Conservation (phyloP, 257 asterid species). For the Scutellaria galericulata region DNA sequence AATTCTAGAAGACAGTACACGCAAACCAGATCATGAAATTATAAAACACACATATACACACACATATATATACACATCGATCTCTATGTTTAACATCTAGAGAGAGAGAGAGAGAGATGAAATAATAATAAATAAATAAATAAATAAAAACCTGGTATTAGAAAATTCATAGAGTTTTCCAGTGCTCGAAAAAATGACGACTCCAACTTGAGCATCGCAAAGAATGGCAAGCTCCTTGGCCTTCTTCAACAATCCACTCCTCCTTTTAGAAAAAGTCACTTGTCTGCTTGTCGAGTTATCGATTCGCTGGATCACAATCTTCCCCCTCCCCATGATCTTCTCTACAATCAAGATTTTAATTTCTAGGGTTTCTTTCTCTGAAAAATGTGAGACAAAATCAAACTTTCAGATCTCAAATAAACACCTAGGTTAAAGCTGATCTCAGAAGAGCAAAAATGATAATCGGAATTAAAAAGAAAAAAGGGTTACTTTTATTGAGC, state of each 20-base stretch:
- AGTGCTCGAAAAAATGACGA: constrained; percentile 54
- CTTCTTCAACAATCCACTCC: constrained; percentile 59
- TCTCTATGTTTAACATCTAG: background rate
- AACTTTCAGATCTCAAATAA: constrained; percentile 35
- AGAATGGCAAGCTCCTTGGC: constrained; percentile 61
- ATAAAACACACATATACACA: background rate
- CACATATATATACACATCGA: no score
- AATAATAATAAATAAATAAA: no score
- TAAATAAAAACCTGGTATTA: constrained; percentile 39
- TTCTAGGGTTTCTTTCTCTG: constrained; percentile 43
- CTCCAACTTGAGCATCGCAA: constrained; percentile 65
- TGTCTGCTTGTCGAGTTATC: constrained; percentile 60
- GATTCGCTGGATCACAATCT: constrained; percentile 55
- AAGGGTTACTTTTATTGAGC: constrained; percentile 32
- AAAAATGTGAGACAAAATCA: no score
- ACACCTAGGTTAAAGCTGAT: no score
- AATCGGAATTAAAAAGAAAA: background rate
- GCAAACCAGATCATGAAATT: background rate
- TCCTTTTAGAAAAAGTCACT: constrained; percentile 60
- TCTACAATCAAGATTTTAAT: constrained; percentile 1
- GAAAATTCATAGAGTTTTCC: constrained; percentile 52
- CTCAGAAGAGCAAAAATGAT: no score
- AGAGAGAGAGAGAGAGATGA: constrained; percentile 4
- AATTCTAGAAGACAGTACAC: background rate
- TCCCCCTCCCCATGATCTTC: constrained; percentile 54